A percentile compares a stretch with the other conserved stretches of the same genome.
These are phyloP conservation scores for Theobroma grandiflorum DNA, from an alignment of 441 rosid species.

Conservation along the genomic window DNA sequence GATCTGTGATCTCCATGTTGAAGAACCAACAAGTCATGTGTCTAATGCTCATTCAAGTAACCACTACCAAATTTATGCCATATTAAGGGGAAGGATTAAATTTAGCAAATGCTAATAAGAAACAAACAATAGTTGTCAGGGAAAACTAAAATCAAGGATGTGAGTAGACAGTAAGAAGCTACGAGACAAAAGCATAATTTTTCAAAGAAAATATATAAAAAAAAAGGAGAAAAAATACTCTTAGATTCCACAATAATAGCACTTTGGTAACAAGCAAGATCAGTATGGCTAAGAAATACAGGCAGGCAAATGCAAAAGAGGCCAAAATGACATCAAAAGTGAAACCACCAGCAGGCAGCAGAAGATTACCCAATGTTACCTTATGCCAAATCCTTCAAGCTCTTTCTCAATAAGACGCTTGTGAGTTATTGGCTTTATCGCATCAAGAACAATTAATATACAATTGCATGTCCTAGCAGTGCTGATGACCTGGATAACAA, in stretches of 20 bases:
- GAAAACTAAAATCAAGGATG: neutral
- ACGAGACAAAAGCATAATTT: neutral
- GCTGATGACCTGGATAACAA: conserved; percentile 82
- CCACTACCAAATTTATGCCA: neutral
- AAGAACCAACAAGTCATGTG: neutral
- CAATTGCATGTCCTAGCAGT: conserved; percentile 98
- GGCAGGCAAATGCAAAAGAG: conserved; percentile 1
- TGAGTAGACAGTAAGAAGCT: neutral
- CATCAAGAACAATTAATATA: conserved; percentile 94
- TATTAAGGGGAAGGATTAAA: neutral
- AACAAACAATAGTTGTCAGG: neutral
- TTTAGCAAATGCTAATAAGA: neutral
- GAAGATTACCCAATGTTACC: conserved; percentile 46
- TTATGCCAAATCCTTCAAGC: conserved; percentile 98
- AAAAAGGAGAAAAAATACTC: neutral
- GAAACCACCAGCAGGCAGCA: neutral
- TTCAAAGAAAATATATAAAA: neutral
- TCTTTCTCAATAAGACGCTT: conserved; percentile 97
- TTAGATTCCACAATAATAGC: neutral
- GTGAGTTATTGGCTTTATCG: conserved; percentile 98
- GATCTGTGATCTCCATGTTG: neutral
- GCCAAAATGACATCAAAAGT: neutral
- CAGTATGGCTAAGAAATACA: neutral
- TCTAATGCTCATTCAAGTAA: neutral
- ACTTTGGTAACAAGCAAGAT: neutral